These are phyloP conservation scores for Leishmania gerbilli DNA, from an alignment of 208 protist species.

Conservation along the genomic window DNA sequence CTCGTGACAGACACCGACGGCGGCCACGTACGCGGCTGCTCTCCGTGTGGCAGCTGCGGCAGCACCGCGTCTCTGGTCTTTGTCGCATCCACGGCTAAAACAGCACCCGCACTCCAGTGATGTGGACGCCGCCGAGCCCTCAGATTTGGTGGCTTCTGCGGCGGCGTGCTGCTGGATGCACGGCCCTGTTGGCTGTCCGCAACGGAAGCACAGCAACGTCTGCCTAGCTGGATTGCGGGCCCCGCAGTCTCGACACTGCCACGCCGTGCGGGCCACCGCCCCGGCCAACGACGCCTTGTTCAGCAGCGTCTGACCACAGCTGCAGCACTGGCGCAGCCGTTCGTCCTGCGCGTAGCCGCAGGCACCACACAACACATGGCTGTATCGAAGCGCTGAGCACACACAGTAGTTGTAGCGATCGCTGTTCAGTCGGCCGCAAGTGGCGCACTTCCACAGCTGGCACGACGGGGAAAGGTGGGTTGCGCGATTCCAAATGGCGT, in stretches of 20 bases:
- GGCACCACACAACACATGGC: constrained; percentile 59
- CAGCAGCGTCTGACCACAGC: constrained; percentile 52
- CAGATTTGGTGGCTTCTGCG: neutral
- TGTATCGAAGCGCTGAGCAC: constrained; percentile 81
- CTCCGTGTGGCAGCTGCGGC: neutral
- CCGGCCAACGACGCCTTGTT: constrained; percentile 11
- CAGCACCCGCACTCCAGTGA: neutral
- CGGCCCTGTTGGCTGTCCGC: constrained; percentile 52
- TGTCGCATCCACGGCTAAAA: neutral
- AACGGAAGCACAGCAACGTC: constrained; percentile 68
- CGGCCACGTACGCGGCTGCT: constrained; percentile 17
- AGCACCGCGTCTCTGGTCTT: neutral
- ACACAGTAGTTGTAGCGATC: constrained; percentile 91
- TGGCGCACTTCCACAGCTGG: constrained; percentile 79
- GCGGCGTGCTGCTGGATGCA: constrained; percentile 9
- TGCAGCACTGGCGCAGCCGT: constrained; percentile 56
- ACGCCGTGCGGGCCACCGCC: constrained; percentile 62
- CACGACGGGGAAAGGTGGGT: constrained; percentile 48
- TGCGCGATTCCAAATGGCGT: constrained; percentile 45
- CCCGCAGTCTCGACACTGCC: constrained; percentile 60
- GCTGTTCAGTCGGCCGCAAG: constrained; percentile 83
- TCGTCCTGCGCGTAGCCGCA: constrained; percentile 86
- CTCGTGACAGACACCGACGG: constrained; percentile 47
- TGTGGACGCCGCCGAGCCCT: neutral
- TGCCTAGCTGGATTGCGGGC: constrained; percentile 76